These are phyloP conservation scores for Aureobasidium sp. DNA, from an alignment of 2,329 filamentous ascomycete genomes.

Conservation along the genomic window DNA sequence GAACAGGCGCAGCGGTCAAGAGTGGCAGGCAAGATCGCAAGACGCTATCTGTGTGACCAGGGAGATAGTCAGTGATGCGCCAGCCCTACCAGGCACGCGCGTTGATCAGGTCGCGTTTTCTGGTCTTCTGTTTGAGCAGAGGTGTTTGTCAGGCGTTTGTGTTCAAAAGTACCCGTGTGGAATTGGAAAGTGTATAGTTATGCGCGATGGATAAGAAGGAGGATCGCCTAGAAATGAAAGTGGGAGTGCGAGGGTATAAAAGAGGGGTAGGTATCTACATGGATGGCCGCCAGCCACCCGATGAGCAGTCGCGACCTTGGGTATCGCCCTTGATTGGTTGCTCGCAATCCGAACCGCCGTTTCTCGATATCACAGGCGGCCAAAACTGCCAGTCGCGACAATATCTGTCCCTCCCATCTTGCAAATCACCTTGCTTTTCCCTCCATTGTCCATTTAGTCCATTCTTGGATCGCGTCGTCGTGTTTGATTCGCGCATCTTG, in stretches of 20 bases:
- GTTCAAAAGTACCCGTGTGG: constrained; percentile 8
- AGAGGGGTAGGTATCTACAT: constrained; percentile 4
- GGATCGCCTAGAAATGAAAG: constrained; percentile 11
- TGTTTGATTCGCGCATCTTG: constrained; percentile 11
- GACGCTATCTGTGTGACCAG: constrained; percentile 14
- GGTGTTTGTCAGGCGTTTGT: constrained; percentile 9
- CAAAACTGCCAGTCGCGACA: background rate
- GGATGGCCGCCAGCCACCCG: background rate
- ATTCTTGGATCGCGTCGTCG: constrained; percentile 2
- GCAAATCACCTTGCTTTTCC: constrained; percentile 6
- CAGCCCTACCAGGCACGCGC: constrained; percentile 9
- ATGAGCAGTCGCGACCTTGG: background rate
- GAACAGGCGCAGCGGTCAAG: constrained; percentile 12
- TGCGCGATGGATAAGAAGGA: constrained; percentile 10
- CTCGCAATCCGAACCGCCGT: background rate
- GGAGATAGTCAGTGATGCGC: constrained; percentile 6
- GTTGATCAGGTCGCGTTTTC: background rate
- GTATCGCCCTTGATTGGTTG: background rate
- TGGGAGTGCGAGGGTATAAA: constrained; percentile 7
- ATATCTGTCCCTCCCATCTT: background rate
- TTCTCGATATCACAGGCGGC: background rate
- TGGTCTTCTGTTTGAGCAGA: background rate
- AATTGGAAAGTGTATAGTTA: constrained; percentile 13
- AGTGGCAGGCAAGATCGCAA: constrained; percentile 8
- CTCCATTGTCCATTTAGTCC: background rate